Base-by-base conservation (phyloP, 2,329 filamentous ascomycete genomes). In the Leptosphaerulina australis region DNA sequence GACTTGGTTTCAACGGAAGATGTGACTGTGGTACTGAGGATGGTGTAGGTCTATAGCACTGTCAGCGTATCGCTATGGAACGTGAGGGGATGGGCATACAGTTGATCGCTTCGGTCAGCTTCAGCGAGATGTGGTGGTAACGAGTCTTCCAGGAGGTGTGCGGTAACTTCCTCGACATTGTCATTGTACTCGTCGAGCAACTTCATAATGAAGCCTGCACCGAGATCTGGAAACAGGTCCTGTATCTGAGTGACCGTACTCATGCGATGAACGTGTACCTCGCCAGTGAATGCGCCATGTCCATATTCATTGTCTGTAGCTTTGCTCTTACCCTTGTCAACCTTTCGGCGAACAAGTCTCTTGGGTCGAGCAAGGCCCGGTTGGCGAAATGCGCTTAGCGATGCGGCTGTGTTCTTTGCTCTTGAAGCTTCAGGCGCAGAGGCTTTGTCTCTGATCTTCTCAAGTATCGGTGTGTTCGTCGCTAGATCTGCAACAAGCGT, bases 221-320 rank as follows among this genome's bases (percentile, higher is more conserved):
- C 91, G 8, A 97, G 78, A 55, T 96, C 85, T 0, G 93, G 91
- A 66, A 97, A 97, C 0, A 97, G 79, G 67, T 99, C 93, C 67
- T 96, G 91, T n/a, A 99, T 81, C 69, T 95, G 90, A 0, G 88
- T 88, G 41, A 97, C 85, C 38, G 93, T 83, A 62, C 88, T 92
- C 83, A 95, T 88, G 31, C 81, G 86, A 71, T 96, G 91, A 17
- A 93, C 76, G 64, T 94, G 90, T 25, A 92, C 77, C 33, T 80
- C 77, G 7, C 72, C 74, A 39, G 44, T 44, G 28, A 75, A 65
- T 8, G 65, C 60, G 2, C 66, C 64, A 45, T 76, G 69, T 1
- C 68, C 71, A 49, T 66, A 68, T 4, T 64, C 64, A 17, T 72
- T 62, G 9, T 59, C 73, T 8, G 49, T 70, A 8, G 67, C 72